These are phyloP conservation scores for Leccinum disarticulatum DNA, from an alignment of 768 basidiomycete species.

Conservation along the genomic window DNA sequence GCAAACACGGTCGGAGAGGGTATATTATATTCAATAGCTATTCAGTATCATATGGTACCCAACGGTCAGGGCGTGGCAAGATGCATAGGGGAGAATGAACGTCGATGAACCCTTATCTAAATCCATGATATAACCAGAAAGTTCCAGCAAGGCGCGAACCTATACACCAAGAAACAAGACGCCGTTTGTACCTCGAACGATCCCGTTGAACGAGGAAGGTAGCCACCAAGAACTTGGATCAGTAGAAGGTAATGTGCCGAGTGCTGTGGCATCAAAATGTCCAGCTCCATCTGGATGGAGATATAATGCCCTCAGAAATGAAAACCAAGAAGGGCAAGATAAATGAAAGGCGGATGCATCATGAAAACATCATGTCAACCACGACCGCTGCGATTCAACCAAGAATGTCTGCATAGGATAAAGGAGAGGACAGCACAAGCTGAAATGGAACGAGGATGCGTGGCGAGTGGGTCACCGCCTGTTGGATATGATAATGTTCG, in stretches of 20 bases:
- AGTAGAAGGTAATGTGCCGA: neutral
- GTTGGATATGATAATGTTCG: constrained; percentile 3
- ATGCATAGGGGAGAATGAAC: neutral
- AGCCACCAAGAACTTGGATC: neutral
- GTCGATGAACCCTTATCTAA: neutral
- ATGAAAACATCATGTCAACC: constrained; percentile 1
- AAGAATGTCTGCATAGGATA: neutral
- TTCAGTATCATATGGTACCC: neutral
- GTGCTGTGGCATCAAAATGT: constrained; percentile 10
- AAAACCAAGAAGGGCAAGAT: constrained; percentile 4
- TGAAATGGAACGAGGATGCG: constrained; percentile 5
- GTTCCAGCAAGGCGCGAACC: neutral
- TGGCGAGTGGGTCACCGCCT: constrained; percentile 1
- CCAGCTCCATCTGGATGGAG: constrained; percentile 24
- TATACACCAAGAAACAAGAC: constrained; percentile 7
- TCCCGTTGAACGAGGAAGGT: neutral
- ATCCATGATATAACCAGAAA: neutral
- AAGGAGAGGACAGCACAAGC: constrained; percentile 19
- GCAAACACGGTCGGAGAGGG: neutral
- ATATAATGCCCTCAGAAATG: constrained; percentile 3
- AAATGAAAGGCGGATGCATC: constrained; percentile 8
- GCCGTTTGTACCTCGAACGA: neutral
- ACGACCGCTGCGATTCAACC: neutral
- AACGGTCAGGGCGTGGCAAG: neutral
- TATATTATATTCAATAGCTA: neutral